These are phyloP conservation scores for Globisporangium sylvaticum DNA, from an alignment of 352 stramenopile species.

Conservation along the genomic window DNA sequence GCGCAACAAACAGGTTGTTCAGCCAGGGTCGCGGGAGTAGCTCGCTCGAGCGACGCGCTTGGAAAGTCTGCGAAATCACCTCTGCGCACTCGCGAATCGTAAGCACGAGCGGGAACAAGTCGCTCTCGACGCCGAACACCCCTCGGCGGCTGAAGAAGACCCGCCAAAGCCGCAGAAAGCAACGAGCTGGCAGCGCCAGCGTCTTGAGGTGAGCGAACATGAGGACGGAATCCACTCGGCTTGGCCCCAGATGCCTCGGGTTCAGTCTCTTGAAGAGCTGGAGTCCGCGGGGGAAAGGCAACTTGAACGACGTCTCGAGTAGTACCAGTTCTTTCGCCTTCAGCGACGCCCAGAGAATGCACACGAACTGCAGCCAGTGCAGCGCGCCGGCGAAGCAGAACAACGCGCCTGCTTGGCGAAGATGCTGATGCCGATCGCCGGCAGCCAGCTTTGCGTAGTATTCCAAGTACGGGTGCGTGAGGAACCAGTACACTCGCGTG, in stretches of 20 bases:
- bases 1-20: constrained; percentile 10
- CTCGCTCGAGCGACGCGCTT: constrained; percentile 7
- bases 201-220: neutral
- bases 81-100: neutral
- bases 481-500: neutral
- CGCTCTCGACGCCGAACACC: constrained; percentile 10
- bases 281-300: neutral
- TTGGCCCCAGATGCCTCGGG: neutral
- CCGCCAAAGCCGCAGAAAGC: neutral
- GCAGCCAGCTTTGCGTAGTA: neutral
- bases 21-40: constrained; percentile 7
- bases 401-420: neutral
- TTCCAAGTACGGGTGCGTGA: constrained; percentile 4
- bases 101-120: constrained; percentile 1
- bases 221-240: neutral
- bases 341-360: constrained; percentile 3
- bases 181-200: neutral
- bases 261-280: neutral
- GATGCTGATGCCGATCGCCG: neutral
- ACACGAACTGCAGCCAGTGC: constrained; percentile 7
- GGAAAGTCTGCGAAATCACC: constrained; percentile 10
- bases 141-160: constrained; percentile 5
- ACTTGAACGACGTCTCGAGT: neutral
- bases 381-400: neutral
- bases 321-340: constrained; percentile 3